A percentile compares a stretch with the other conserved stretches of the same genome.
phyloP scores from a whole-genome alignment of 345 rosid genomes.

The Salix udensis region DNA sequence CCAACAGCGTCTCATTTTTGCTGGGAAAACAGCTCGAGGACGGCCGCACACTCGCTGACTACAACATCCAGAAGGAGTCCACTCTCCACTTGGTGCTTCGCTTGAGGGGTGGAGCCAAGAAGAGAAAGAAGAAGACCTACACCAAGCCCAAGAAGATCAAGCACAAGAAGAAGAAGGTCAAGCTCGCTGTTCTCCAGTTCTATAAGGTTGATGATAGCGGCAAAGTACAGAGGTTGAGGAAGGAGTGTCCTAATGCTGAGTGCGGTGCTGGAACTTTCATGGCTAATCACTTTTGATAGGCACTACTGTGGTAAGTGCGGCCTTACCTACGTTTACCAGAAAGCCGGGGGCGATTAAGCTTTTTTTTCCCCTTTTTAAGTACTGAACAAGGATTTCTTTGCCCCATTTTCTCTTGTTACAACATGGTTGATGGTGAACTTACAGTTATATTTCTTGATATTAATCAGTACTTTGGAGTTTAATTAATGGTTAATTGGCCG shows the following conservation, averaged over 20 bases:
- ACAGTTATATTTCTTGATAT: not conserved
- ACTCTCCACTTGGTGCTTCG: conserved; percentile 19
- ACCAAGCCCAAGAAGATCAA: conserved; percentile 9
- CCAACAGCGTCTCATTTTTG: not conserved
- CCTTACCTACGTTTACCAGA: conserved; percentile 12
- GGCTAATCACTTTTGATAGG: conserved; percentile 16
- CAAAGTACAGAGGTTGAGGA: conserved; percentile 7
- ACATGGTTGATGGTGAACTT: not conserved
- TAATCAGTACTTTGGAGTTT: not conserved
- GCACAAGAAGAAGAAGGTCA: conserved; percentile 9
- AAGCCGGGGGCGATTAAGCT: conserved; percentile 12
- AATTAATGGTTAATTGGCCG: not conserved
- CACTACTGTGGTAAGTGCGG: conserved; percentile 19
- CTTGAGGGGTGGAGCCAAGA: conserved; percentile 16
- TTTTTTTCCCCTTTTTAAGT: not conserved
- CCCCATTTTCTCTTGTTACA: not conserved
- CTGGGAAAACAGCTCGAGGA: not conserved
- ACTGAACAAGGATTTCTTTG: not conserved
- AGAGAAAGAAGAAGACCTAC: conserved; percentile 9
- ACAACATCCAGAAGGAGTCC: conserved; percentile 20
- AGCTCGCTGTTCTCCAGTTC: conserved; percentile 7
- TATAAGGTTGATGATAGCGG: conserved; percentile 3
- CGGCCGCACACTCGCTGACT: not conserved
- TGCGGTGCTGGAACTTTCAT: conserved; percentile 17
- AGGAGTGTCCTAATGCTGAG: conserved; percentile 5